Percentiles rank a stretch among this genome's conserved stretches.
These are phyloP conservation scores for Colletotrichum incanum DNA, from an alignment of 2,329 filamentous ascomycete genomes.

Conservation along the genomic window DNA sequence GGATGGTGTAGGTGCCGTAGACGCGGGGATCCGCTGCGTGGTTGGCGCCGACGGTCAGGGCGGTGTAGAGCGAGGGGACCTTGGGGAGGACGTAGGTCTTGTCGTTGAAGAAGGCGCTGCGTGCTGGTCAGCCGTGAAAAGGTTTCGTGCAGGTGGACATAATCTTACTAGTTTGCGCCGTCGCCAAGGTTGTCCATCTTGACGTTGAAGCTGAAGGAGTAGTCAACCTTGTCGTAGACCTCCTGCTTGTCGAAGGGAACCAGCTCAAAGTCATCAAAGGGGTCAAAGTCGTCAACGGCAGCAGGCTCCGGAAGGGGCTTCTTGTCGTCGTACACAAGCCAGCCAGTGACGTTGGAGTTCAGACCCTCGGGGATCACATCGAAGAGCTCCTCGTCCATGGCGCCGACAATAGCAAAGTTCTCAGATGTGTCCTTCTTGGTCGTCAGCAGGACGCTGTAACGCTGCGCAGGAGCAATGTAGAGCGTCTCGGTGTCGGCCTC, in stretches of 20 bases:
- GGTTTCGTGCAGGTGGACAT: not conserved
- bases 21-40: constrained; percentile 62
- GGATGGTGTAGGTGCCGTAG: constrained; percentile 67
- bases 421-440: constrained; percentile 59
- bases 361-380: constrained; percentile 65
- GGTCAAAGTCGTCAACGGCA: constrained; percentile 59
- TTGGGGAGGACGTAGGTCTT: constrained; percentile 76
- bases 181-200: constrained; percentile 77
- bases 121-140: not conserved
- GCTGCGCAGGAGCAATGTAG: constrained; percentile 65
- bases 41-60: constrained; percentile 67
- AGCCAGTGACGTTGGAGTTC: constrained; percentile 61
- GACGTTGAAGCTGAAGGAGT: constrained; percentile 64
- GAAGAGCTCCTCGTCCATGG: constrained; percentile 59
- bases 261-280: constrained; percentile 70
- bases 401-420: constrained; percentile 65
- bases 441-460: constrained; percentile 65
- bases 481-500: constrained; percentile 59
- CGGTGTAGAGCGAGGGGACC: constrained; percentile 78
- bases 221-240: constrained; percentile 64
- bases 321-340: constrained; percentile 52
- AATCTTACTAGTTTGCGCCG: constrained; percentile 69
- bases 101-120: constrained; percentile 72
- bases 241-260: constrained; percentile 68
- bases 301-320: constrained; percentile 54